phyloP scores from a whole-genome alignment of 495 filamentous ascomycete species.

The Lophium mytilinum region DNA sequence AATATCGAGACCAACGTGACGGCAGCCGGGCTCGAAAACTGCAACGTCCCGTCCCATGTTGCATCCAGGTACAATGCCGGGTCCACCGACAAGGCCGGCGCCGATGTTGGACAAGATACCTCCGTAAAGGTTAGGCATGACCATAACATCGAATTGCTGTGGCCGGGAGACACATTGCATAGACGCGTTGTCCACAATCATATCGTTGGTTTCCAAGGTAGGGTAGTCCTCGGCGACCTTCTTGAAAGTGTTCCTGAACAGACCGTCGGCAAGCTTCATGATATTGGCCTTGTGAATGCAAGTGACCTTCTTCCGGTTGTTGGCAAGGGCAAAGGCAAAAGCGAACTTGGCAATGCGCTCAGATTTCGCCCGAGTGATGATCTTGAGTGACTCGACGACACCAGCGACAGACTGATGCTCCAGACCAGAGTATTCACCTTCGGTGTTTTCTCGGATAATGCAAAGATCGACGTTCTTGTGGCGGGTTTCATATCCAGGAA shows the following conservation, averaged over 20 bases:
- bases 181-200: conserved; percentile 99
- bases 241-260: conserved; percentile 96
- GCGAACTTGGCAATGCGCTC: conserved; percentile 98
- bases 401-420: conserved; percentile 97
- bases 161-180: conserved; percentile 96
- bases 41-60: conserved; percentile 99
- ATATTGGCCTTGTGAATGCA: conserved; percentile 99
- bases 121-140: conserved; percentile 99
- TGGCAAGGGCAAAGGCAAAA: conserved; percentile 93
- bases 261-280: conserved; percentile 98
- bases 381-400: conserved; percentile 98
- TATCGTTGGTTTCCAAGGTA: conserved; percentile 87
- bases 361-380: conserved; percentile 96
- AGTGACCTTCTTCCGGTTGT: conserved; percentile 96
- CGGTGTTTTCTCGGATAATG: conserved; percentile 99
- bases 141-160: conserved; percentile 99
- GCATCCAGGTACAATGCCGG: conserved; percentile 93
- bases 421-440: conserved; percentile 96
- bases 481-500: conserved; percentile 93
- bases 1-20: conserved; percentile 97
- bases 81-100: conserved; percentile 95
- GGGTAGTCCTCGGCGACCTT: conserved; percentile 86
- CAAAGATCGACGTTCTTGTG: conserved; percentile 94
- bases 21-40: conserved; percentile 97
- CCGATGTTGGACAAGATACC: conserved; percentile 98